Percentiles rank a stretch among this genome's conserved stretches.
These are phyloP conservation scores for Hyphopichia burtonii DNA, from an alignment of 1,139 yeast genomes.

Conservation along the genomic window DNA sequence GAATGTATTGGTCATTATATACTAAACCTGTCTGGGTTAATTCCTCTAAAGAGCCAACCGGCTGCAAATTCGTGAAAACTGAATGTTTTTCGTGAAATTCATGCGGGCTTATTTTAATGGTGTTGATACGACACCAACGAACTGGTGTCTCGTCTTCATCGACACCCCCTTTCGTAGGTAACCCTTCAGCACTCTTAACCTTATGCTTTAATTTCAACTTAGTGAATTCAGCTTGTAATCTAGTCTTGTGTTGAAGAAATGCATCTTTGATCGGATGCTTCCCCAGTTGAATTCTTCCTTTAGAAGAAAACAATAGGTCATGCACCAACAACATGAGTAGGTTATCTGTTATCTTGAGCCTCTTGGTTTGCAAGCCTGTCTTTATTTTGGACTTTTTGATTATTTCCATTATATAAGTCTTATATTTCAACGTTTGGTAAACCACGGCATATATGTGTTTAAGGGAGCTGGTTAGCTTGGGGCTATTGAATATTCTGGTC, in stretches of 20 bases:
- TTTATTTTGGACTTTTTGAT: constrained; percentile 67
- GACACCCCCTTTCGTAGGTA: constrained; percentile 30
- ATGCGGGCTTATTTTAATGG: constrained; percentile 43
- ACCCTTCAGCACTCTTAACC: constrained; percentile 37
- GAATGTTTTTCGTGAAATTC: constrained; percentile 40
- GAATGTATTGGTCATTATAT: constrained; percentile 69
- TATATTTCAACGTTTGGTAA: constrained; percentile 70
- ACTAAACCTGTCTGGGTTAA: constrained; percentile 52
- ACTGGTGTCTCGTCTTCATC: constrained; percentile 72
- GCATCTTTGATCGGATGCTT: constrained; percentile 86
- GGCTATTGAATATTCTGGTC: constrained; percentile 60
- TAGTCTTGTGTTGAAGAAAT: constrained; percentile 70
- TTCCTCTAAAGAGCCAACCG: constrained; percentile 48
- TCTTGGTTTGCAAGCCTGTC: constrained; percentile 31
- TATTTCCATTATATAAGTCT: constrained; percentile 57
- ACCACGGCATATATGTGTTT: constrained; percentile 85
- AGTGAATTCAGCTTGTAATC: constrained; percentile 78
- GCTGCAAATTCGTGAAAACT: constrained; percentile 45
- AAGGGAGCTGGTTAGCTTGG: constrained; percentile 45
- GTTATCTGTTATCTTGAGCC: constrained; percentile 41
- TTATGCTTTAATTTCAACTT: constrained; percentile 72
- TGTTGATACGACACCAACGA: constrained; percentile 83
- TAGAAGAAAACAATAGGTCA: constrained; percentile 72
- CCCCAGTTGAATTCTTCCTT: constrained; percentile 86
- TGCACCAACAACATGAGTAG: constrained; percentile 69